A percentile compares a stretch with the other conserved stretches of the same genome.
Evolutionary conservation across 1,284 basidiomycete species (phyloP).

Genomic region (Lentinula novae-zelandiae): DNA sequence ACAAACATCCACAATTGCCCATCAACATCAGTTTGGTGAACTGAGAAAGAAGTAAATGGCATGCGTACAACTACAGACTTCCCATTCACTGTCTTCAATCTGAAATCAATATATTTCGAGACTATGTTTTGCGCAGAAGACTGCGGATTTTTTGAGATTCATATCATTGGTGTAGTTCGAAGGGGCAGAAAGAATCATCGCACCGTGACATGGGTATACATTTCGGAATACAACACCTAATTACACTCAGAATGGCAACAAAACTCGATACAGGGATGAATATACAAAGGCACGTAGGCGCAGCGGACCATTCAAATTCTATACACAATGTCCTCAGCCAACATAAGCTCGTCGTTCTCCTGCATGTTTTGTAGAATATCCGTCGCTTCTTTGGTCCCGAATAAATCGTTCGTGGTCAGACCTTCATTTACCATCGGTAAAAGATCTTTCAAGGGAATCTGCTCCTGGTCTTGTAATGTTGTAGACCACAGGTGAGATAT

Average conservation of each 20-base stretch:
- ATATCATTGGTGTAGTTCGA: conserved; percentile 25
- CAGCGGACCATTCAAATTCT: conserved; percentile 5
- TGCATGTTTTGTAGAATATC: conserved; percentile 77
- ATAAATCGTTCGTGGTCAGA: conserved; percentile 64
- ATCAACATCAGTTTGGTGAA: conserved; percentile 19
- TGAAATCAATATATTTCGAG: too few species aligned
- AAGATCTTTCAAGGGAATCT: conserved; percentile 68
- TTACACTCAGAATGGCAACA: neutral
- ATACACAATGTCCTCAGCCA: conserved; percentile 52
- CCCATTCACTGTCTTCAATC: too few species aligned
- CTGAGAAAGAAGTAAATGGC: too few species aligned
- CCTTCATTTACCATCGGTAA: conserved; percentile 81
- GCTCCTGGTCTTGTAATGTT: conserved; percentile 71
- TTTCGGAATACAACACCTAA: conserved; percentile 1
- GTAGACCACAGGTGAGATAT: conserved; percentile 71
- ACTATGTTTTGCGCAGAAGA: too few species aligned
- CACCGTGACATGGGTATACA: neutral
- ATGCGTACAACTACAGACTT: too few species aligned
- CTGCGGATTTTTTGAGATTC: too few species aligned
- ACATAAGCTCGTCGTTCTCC: conserved; percentile 84
- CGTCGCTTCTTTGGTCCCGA: conserved; percentile 79
- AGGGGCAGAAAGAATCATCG: conserved; percentile 48
- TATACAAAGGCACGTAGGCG: neutral
- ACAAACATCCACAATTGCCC: conserved; percentile 3
- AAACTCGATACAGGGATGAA: conserved; percentile 1